Evolutionary conservation across 164 flowering plant species (phyloP).

Genomic region (Protea cynaroides): DNA sequence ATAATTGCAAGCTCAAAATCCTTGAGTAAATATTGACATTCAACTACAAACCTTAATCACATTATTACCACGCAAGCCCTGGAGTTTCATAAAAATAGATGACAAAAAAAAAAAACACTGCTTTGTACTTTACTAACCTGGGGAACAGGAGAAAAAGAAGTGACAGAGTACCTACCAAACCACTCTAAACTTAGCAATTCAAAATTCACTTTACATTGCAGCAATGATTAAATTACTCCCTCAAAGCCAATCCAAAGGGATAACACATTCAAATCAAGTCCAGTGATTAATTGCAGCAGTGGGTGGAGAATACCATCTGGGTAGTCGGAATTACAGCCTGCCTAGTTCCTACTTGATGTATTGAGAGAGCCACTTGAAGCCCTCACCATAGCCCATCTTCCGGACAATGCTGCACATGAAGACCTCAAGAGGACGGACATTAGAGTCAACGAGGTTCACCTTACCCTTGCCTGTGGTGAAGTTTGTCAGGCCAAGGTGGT

Average conservation of each 20-base stretch:
- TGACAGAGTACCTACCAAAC: neutral
- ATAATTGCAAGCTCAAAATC: too few relatives aligned
- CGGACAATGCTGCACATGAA: slow-evolving; percentile 74
- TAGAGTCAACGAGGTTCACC: slow-evolving; percentile 40
- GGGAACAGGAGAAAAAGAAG: neutral
- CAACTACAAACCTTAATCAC: too few relatives aligned
- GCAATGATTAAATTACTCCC: slow-evolving; percentile 1
- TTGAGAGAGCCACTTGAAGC: slow-evolving; percentile 63
- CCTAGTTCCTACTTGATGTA: slow-evolving; percentile 39
- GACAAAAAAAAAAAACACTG: too few relatives aligned
- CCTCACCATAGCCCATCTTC: slow-evolving; percentile 56
- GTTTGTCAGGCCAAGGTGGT: slow-evolving; percentile 42
- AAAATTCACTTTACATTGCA: slow-evolving; percentile 3
- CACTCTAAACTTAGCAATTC: neutral
- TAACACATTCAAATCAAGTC: neutral
- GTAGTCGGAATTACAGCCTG: neutral
- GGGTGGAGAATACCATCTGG: slow-evolving; percentile 6
- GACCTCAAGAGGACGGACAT: slow-evolving; percentile 52
- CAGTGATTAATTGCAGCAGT: neutral
- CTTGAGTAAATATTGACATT: too few relatives aligned
- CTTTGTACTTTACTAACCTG: too few relatives aligned
- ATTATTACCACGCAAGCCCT: too few relatives aligned
- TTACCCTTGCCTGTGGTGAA: slow-evolving; percentile 72
- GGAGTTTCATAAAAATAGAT: too few relatives aligned
- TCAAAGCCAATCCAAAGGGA: slow-evolving; percentile 1